These are phyloP conservation scores for Candida ovalis DNA, from an alignment of 805 yeast genomes.

Conservation along the genomic window DNA sequence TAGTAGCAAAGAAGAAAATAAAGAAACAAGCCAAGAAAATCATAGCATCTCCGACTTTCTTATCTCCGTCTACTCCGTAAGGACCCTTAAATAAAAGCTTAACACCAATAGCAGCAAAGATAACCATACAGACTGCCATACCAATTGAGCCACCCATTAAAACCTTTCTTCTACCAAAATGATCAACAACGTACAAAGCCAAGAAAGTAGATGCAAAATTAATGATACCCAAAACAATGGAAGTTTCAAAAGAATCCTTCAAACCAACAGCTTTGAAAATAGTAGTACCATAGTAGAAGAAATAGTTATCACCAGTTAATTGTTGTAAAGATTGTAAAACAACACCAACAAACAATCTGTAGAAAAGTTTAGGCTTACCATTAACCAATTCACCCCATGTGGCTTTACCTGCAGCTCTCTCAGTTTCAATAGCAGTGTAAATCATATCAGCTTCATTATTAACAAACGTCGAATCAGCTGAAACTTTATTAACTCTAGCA, in stretches of 20 bases:
- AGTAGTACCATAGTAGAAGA: conserved; percentile 62
- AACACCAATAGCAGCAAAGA: conserved; percentile 59
- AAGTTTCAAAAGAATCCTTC: conserved; percentile 51
- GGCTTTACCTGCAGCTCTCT: conserved; percentile 59
- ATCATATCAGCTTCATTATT: conserved; percentile 49
- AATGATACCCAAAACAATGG: conserved; percentile 53
- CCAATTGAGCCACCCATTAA: conserved; percentile 47
- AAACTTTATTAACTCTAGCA: conserved; percentile 54
- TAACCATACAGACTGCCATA: conserved; percentile 54
- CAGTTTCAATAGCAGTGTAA: conserved; percentile 59
- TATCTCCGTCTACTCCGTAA: conserved; percentile 36
- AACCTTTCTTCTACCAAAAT: conserved; percentile 49
- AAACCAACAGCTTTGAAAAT: conserved; percentile 56
- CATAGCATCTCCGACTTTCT: conserved; percentile 58
- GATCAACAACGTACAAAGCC: conserved; percentile 51
- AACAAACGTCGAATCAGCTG: conserved; percentile 50
- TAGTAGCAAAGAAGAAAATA: conserved; percentile 63
- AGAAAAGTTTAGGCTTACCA: conserved; percentile 59
- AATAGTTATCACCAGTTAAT: conserved; percentile 60
- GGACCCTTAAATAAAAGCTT: conserved; percentile 40
- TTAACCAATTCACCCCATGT: conserved; percentile 59
- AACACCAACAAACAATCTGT: conserved; percentile 54
- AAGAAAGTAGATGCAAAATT: conserved; percentile 52
- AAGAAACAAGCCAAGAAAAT: conserved; percentile 61
- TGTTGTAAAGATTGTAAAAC: conserved; percentile 59